Evolutionary conservation across 495 filamentous ascomycete species (phyloP), one percentile per base, ranked within the genome.

Genomic region (Penicillium simplicissimum): DNA sequence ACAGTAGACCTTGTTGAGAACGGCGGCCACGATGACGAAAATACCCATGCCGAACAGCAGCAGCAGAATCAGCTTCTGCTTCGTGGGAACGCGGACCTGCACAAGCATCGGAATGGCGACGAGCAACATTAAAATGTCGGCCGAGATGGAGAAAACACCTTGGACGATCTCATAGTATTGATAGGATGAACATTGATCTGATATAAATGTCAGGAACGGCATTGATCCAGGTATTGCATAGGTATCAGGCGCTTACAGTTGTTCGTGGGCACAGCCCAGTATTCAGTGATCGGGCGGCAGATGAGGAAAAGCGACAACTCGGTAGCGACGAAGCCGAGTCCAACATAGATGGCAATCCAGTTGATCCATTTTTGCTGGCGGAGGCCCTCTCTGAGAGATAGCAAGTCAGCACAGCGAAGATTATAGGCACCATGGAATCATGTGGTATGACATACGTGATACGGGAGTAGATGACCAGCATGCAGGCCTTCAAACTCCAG

Each of bases 1-100:
- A 52, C 82, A 87, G 77, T 89, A 90, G 63, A 86, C 84, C 67
- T 89, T 89, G 62, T 84, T 90, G 49, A 89, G 72, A 36, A 87
- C 67, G 15, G 86, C 85, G 59, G 83, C 81, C 37, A 89, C 75
- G 61, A 90, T 89, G 62, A 87, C 86, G 72, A 90, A 89, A 59
- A 87, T 71, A 25, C 87, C 88, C 63, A 90, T 84, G 57, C 75
- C 75, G 70, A 83, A 82, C 37, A 82, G 68, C 36, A 74, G 6
- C 17, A 80, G 64, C 4, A 90, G 77, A 35, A 88, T 79, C 9
- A 85, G 55, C 68, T 90, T 90, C 57, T 85, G 80, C 63, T 72
- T 69, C 15, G 79, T 54, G 0, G 85, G 84, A 0, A 89, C 76
- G 19, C 81, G 79, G 28, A 83, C 80, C 52, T 83, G 81, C 34